Base-by-base conservation (phyloP, 306 rosid species). In the Prunus mira region DNA sequence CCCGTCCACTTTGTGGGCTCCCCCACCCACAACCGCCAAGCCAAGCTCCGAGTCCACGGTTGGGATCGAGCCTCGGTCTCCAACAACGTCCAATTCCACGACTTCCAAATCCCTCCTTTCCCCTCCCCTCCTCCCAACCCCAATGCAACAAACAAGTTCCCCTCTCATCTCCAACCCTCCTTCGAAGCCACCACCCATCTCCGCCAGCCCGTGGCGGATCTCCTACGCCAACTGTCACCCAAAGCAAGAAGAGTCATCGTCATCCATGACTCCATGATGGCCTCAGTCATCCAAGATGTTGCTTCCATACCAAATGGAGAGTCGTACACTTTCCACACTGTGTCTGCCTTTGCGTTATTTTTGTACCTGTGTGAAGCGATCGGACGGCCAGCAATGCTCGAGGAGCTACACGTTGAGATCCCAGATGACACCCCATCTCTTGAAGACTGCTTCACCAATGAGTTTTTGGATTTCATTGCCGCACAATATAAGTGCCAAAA, bases 231-330 rank as follows among this genome's bases (percentile, higher is more conserved):
- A 0, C 87, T 91, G 18, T 85, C 97, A 2, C 17, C 85, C 2
- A 75, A 78, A 0, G 55, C 86, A 27, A 69, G 58, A 56, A 79
- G 92, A 67, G 79, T 91, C 17, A 28, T 89, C 0, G 87, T 87
- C 75, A 86, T 91, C 78, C 80, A 89, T 22, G 97, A 91, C 78
- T 87, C 92, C 6, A 43, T 91, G 15, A 86, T 91, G 94, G 88
- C 87, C 0, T 87, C 75, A 3, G 84, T 87, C 0, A 81, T 86
- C 5, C 89, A 89, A 78, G 95, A 84, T 27, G 78, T 80, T 5
- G 62, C 41, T 3, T 46, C 78, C 1, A 71, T 90, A 1, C 47
- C 84, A 45, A 92, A 92, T 12, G 76, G 83, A 0, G 91, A 92
- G 81, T 79, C 76, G 52, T 90, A 88, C 74, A 84, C 81, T 58